Evolutionary conservation across 1,139 yeast genomes (phyloP).

Genomic region (Candida pseudocylindracea): DNA sequence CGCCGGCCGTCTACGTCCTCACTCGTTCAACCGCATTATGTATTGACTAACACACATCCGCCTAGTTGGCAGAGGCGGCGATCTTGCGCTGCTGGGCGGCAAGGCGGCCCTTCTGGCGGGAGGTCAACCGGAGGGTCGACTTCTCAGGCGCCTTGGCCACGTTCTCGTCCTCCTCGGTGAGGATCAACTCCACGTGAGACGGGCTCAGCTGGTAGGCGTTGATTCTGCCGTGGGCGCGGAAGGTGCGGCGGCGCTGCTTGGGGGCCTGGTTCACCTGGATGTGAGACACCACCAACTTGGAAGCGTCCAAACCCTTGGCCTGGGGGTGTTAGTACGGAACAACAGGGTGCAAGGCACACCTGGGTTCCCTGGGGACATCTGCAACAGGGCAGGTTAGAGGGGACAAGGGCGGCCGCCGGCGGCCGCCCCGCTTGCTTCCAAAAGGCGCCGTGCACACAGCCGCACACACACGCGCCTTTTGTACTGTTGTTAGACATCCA

Average conservation of each 20-base stretch:
- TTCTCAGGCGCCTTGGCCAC: slow-evolving; percentile 86
- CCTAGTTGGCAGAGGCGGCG: slow-evolving; percentile 6
- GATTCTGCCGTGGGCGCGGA: slow-evolving; percentile 99
- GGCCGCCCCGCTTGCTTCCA: too few relatives aligned
- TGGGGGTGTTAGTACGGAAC: slow-evolving; percentile 6
- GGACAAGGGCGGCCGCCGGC: too few relatives aligned
- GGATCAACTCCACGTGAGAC: slow-evolving; percentile 94
- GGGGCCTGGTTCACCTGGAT: slow-evolving; percentile 99
- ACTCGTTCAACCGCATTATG: too few relatives aligned
- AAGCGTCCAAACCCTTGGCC: slow-evolving; percentile 93
- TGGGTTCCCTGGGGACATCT: too few relatives aligned
- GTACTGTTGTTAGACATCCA: too few relatives aligned
- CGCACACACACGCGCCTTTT: too few relatives aligned
- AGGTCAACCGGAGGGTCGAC: slow-evolving; percentile 58
- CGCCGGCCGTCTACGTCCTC: too few relatives aligned
- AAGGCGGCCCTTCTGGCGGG: slow-evolving; percentile 89
- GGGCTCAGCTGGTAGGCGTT: slow-evolving; percentile 98
- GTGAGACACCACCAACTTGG: slow-evolving; percentile 88
- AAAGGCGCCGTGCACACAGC: too few relatives aligned
- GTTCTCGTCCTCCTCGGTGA: slow-evolving; percentile 88
- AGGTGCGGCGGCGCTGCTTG: slow-evolving; percentile 99
- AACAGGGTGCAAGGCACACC: too few relatives aligned
- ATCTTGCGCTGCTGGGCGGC: slow-evolving; percentile 49
- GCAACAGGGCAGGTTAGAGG: too few relatives aligned
- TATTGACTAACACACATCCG: too few relatives aligned